Base-by-base conservation (phyloP, 495 filamentous ascomycete species). In the Hamigera avellanea region DNA sequence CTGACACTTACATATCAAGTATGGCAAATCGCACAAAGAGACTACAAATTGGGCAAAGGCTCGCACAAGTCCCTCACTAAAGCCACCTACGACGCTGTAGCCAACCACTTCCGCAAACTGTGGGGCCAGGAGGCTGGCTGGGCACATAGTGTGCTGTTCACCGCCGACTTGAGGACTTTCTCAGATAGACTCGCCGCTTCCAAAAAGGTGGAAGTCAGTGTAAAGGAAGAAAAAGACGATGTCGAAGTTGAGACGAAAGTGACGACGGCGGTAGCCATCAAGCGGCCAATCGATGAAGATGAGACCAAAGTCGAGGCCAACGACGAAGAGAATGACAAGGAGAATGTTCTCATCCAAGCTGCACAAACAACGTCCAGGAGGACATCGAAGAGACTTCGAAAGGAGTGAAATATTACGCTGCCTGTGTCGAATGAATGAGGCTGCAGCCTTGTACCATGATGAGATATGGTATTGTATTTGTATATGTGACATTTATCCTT, bases 141-240 rank as follows among this genome's bases (percentile, higher is more conserved):
- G 93, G 93, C 91, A 1, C 91, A 99, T 57, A 89, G 80, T 26
- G 93, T 98, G 13, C 70, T 99, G 4, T 99, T 99, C 54, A 91
- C 91, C 0, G 93, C 91, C 2, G 87, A 99, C 54, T 58, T 99
- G 32, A 81, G 77, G 52, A 76, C 82, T 0, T 96, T 96, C 51
- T 74, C 86, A 7, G 82, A 83, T 41, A 53, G 67, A 32, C 50
- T 78, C 17, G 55, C 69, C 60, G 53, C 65, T 41, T 67, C 62
- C 7, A 67, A 55, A 42, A 65, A 54, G 40, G 46, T 53, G 15
- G 37, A 52, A 33, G 49, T 56, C 6, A 37, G 45, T 14, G 48
- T 57, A 4, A 57, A 23, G 18, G 19, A 35, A 26, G 19, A 59
- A 25, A 41, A 34, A 10, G 33, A 38, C 6, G 17, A 31, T 21